A percentile compares a stretch with the other conserved stretches of the same genome.
phyloP scores from a whole-genome alignment of 2,329 filamentous ascomycete genomes.

The Apiospora sp. region DNA sequence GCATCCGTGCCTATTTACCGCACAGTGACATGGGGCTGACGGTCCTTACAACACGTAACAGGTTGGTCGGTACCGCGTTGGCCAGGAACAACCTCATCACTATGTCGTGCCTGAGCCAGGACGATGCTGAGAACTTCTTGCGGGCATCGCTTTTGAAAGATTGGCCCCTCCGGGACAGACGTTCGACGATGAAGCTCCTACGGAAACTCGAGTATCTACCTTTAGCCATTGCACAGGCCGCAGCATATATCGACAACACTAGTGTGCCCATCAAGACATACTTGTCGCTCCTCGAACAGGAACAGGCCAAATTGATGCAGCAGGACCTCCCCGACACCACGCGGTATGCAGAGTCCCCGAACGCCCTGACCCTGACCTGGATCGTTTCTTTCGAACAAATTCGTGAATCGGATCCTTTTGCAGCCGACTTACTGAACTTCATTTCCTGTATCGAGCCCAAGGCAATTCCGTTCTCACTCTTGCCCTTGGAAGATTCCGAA shows the following conservation, averaged over 20 bases:
- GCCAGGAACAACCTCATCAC: constrained; percentile 37
- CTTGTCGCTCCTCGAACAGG: not conserved
- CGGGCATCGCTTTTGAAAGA: constrained; percentile 36
- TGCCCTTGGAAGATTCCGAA: constrained; percentile 34
- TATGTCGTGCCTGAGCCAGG: constrained; percentile 36
- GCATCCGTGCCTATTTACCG: constrained; percentile 1
- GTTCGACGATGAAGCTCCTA: constrained; percentile 36
- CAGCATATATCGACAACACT: constrained; percentile 47
- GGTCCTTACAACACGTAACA: constrained; percentile 48
- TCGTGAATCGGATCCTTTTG: constrained; percentile 35
- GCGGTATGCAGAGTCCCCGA: constrained; percentile 41
- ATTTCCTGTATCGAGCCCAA: constrained; percentile 50
- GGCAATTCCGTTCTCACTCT: constrained; percentile 46
- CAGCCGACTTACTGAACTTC: constrained; percentile 47
- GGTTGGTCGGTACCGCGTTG: constrained; percentile 40
- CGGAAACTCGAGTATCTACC: constrained; percentile 48
- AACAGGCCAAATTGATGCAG: not conserved
- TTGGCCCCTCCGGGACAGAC: constrained; percentile 29
- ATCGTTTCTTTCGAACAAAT: constrained; percentile 51
- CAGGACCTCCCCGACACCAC: constrained; percentile 35
- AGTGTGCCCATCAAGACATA: too few species aligned
- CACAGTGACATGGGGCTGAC: constrained; percentile 38
- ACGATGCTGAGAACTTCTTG: constrained; percentile 39
- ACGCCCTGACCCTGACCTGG: constrained; percentile 48
- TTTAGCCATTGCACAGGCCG: constrained; percentile 51